Base-by-base conservation (phyloP, 2,329 filamentous ascomycete genomes). In the Neocatenulostroma microsporum region DNA sequence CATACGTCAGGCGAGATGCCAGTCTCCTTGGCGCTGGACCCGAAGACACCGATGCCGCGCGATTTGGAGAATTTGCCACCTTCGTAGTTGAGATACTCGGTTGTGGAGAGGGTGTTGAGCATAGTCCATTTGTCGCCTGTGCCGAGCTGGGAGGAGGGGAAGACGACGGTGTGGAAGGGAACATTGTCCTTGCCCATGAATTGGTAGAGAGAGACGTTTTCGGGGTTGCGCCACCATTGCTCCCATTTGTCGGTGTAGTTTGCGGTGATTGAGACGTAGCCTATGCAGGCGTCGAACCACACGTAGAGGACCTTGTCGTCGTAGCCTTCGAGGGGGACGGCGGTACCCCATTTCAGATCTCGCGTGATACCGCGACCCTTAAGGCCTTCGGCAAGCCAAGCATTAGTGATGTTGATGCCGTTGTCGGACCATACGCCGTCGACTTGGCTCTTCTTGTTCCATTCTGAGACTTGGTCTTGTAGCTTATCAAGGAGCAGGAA, bases 151-250 rank as follows among this genome's bases (percentile, higher is more conserved):
- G 80, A 87, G 20, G 76, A 84, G 2, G 89, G 89, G 70, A 94
- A 95, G 56, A 94, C 87, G 54, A 94, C 84, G 29, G 82, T 84
- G 66, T 94, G 87, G 70, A 89, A 91, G 5, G 78, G 78, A 12
- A 85, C 83, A 49, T 89, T 88, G 61, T 89, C 84, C 61, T 94
- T 95, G 64, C 88, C 88, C 77, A 94, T 84, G 70, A 95, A 93
- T 66, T 95, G 88, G 62, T 91, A 94, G 10, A 95, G 74, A 56
- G 82, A 76, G 31, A 95, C 87, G 21, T 94, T 73, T 29, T 94
- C 81, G 0, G 86, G 85, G 60, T 93, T 82, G 56, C 82, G 80
- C 88, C 88, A 95, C 88, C 88, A 95, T 56, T 84, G 74, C 67
- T 94, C 80, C 88, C 88, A 95, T 45, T 93, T 73, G 29, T 79